Evolutionary conservation across 1,284 basidiomycete genomes (phyloP), one percentile per base, ranked within the genome.

Genomic region (Microbotryum lychnidis-dioicae): DNA sequence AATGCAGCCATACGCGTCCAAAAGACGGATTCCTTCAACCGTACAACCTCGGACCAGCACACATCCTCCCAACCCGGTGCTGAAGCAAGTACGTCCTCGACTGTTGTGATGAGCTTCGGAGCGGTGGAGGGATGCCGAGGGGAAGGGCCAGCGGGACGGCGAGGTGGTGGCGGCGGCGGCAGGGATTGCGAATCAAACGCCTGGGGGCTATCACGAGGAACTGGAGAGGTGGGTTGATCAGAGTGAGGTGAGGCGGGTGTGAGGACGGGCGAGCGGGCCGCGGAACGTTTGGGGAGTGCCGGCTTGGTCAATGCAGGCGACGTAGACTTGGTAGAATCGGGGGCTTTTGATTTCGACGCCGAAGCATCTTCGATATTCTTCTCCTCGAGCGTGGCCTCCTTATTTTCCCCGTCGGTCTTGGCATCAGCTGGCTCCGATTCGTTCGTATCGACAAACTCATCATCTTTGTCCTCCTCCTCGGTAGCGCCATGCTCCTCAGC

Each of bases 11-110:
- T 77, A 57, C 90, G 78, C 44, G 90, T 86, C 83, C 84, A 90
- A 76, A 89, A 92, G 87, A 94, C 91, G 57, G 87, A 86, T 76
- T 94, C 90, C 70, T 86, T 85, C 67, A 96, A 75, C 59, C 81
- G 81, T 9, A 87, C 80, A 18, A 96, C 76, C 76, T 90, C 86
- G 70, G 84, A 86, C 90, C 91, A 96, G 48, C 87, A 86, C 63
- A 86, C 82, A 72, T 89, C 89, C 76, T 94, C 92, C 91, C 91
- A 94, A 1, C 66, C 69, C 37, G 37, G 14, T 42, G 37, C 37
- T 6, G 37, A 42, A 16, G 37, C 37, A 42, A 42, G 37, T 42
- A 42, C 37, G 16, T 42, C 37, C 16, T 42, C 37, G 37, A 42
- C 37, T 6, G 37, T 42, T 18, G 37, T 42, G 14, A 42, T 42